Evolutionary conservation across 805 yeast genomes (phyloP).

Genomic region (Spathaspora hagerdaliae): DNA sequence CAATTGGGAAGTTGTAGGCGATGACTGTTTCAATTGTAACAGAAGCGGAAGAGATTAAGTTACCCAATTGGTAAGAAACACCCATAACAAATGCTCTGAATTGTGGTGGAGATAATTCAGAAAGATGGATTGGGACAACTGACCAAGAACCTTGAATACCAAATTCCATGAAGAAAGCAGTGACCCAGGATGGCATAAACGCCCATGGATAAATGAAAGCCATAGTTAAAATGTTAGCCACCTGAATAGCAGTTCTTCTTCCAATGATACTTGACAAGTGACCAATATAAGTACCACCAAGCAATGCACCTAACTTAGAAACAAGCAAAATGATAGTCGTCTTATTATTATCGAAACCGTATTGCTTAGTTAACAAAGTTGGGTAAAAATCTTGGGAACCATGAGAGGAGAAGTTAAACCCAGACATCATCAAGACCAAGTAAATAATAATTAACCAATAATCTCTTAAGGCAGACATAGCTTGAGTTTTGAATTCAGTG

Average conservation of each 20-base stretch:
- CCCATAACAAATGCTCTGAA: conserved; percentile 62
- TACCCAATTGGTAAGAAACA: conserved; percentile 63
- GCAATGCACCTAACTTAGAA: conserved; percentile 38
- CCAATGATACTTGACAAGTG: conserved; percentile 34
- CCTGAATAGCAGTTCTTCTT: conserved; percentile 27
- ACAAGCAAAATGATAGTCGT: conserved; percentile 36
- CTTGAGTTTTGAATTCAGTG: conserved; percentile 11
- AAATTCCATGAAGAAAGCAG: conserved; percentile 55
- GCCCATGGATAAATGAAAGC: conserved; percentile 33
- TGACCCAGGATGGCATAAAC: conserved; percentile 17
- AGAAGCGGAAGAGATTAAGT: conserved; percentile 61
- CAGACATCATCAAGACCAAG: conserved; percentile 45
- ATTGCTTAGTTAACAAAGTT: conserved; percentile 33
- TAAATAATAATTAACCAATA: conserved; percentile 52
- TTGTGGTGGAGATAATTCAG: conserved; percentile 48
- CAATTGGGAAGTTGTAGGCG: conserved; percentile 46
- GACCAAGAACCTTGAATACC: conserved; percentile 72
- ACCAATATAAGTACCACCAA: conserved; percentile 45
- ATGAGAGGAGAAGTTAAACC: conserved; percentile 39
- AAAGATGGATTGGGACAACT: too few species aligned
- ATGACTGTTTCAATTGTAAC: conserved; percentile 65
- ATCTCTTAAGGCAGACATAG: conserved; percentile 67
- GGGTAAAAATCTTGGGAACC: conserved; percentile 41
- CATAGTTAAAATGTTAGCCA: conserved; percentile 38
- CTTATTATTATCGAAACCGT: conserved; percentile 25